Conservation (phyloP, 78 protist genomes). For the Cyanophora paradoxa region DNA sequence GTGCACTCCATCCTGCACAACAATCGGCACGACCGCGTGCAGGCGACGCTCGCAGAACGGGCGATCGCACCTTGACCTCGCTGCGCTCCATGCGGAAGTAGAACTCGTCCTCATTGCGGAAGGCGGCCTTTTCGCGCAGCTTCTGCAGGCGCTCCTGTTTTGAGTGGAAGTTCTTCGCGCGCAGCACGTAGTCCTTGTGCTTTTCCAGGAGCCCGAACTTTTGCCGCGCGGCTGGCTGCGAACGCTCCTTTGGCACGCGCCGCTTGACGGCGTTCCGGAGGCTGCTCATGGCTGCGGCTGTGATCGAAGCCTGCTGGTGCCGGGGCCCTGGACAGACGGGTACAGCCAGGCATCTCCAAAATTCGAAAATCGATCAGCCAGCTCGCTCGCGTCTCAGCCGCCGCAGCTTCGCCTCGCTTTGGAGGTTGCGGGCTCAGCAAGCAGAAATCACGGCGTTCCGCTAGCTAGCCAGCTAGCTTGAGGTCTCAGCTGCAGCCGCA, state of each 20-base stretch:
- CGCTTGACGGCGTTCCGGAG: conserved; percentile 26
- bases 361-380: too few relatives aligned
- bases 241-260: conserved; percentile 58
- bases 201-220: conserved; percentile 64
- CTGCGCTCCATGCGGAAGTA: conserved; percentile 29
- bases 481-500: too few relatives aligned
- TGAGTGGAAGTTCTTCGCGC: conserved; percentile 42
- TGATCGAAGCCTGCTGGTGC: too few relatives aligned
- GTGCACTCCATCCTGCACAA: conserved; percentile 12
- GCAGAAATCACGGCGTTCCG: too few relatives aligned
- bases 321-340: too few relatives aligned
- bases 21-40: background rate
- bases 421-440: too few relatives aligned
- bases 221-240: conserved; percentile 46
- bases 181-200: conserved; percentile 62
- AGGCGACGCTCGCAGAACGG: background rate
- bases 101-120: conserved; percentile 53
- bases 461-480: too few relatives aligned
- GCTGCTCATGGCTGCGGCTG: too few relatives aligned
- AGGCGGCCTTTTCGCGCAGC: conserved; percentile 33
- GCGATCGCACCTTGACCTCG: background rate
- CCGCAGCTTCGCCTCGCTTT: too few relatives aligned
- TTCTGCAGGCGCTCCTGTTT: conserved; percentile 14
- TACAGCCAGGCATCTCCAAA: too few relatives aligned
- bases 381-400: too few relatives aligned